Evolutionary conservation across 2,329 filamentous ascomycete species (phyloP), one percentile per base, ranked within the genome.

Genomic region (Xylaria sp.): DNA sequence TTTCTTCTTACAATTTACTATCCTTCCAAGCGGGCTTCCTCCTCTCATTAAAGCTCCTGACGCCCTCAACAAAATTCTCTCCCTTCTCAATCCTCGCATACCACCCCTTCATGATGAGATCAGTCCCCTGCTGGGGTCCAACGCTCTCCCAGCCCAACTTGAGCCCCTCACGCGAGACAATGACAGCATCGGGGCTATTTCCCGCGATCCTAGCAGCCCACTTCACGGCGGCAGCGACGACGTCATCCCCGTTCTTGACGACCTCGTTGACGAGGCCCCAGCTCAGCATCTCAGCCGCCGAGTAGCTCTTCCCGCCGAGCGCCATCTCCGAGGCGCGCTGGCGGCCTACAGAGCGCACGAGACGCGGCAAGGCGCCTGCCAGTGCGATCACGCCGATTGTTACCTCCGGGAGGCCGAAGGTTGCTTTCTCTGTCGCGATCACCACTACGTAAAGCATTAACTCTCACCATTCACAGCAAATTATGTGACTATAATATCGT

Each of bases 1-100:
- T 3, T 10, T 37, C 4, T 9, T 46, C 41, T 46, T 79, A 90
- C 73, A 90, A 74, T 78, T 89, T 90, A 76, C 88, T 90, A 66
- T 88, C 83, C 75, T 83, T 87, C 91, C 92, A 94, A 46, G 83
- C 83, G 1, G 92, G 88, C 80, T 87, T 86, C 76, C 91, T 84
- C 85, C 90, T 93, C 84, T 94, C 91, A 20, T 92, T 90, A 82
- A 95, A 95, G 69, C 91, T 92, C 80, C 79, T 83, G 23, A 94
- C 83, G 0, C 92, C 93, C 81, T 94, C 92, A 65, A 86, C 87
- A 80, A 93, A 89, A 79, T 95, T 95, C 73, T 92, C 90, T 0
- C 89, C 91, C 1, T 83, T 85, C 70, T 90, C 84, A 65, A 94
- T 84, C 68, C 83, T 83, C 63, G 82, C 82, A 75, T 88, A 90